Conservation (phyloP, 257 asterid species). For the Solanum pennellii region DNA sequence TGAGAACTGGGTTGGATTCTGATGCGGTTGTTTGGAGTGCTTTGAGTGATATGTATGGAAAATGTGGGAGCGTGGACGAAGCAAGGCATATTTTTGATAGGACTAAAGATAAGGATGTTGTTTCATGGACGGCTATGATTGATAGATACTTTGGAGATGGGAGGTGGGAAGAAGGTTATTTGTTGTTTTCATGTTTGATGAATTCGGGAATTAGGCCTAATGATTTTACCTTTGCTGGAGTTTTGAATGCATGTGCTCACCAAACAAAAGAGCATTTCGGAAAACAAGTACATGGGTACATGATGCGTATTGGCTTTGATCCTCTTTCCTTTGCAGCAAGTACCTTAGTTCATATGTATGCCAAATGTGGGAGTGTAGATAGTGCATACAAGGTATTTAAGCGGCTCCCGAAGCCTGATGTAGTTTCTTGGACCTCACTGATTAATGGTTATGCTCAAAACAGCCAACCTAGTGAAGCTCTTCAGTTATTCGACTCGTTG, state of each 20-base stretch:
- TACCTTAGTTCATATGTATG: conserved; percentile 69
- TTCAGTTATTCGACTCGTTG: conserved; percentile 34
- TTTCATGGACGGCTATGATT: conserved; percentile 74
- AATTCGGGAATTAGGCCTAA: conserved; percentile 46
- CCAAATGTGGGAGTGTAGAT: conserved; percentile 59
- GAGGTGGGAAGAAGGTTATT: conserved; percentile 51
- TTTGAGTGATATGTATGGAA: conserved; percentile 59
- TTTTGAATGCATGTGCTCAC: conserved; percentile 51
- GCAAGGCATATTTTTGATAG: conserved; percentile 54
- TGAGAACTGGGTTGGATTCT: conserved; percentile 48
- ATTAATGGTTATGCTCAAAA: conserved; percentile 66
- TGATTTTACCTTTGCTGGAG: conserved; percentile 54
- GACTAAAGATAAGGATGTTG: conserved; percentile 52
- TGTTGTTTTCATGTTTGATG: conserved; percentile 36
- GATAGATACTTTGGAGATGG: conserved; percentile 64
- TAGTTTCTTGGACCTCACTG: conserved; percentile 70
- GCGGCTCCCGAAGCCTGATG: conserved; percentile 37
- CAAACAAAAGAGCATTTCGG: conserved; percentile 49
- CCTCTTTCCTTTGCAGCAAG: conserved; percentile 60
- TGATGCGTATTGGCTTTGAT: conserved; percentile 44
- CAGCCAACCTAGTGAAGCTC: conserved; percentile 56
- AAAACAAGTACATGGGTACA: conserved; percentile 61
- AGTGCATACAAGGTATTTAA: conserved; percentile 41
- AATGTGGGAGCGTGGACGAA: conserved; percentile 63
- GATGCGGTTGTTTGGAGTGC: conserved; percentile 74